Conservation (phyloP, 2,329 filamentous ascomycete genomes). For the Aureobasidium melanogenum region DNA sequence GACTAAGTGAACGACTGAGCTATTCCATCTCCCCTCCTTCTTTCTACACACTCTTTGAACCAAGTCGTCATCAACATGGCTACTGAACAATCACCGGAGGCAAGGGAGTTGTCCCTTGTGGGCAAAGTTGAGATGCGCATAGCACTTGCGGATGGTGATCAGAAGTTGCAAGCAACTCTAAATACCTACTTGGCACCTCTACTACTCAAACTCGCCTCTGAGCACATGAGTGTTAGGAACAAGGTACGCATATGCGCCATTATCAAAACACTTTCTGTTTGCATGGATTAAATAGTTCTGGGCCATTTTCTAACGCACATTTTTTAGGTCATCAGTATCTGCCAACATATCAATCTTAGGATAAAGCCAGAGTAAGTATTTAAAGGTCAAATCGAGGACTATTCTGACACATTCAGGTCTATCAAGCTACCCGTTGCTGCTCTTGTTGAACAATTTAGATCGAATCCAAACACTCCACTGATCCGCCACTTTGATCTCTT, state of each 20-base stretch:
- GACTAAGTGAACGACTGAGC: neutral
- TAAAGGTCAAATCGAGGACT: constrained; percentile 14
- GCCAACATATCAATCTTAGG: constrained; percentile 62
- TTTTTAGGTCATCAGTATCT: constrained; percentile 53
- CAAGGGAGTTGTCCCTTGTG: constrained; percentile 71
- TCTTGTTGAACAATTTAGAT: constrained; percentile 83
- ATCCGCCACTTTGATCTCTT: constrained; percentile 82
- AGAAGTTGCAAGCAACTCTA: constrained; percentile 69
- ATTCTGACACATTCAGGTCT: constrained; percentile 27
- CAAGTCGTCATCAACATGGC: constrained; percentile 24
- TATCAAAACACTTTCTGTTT: too few species aligned
- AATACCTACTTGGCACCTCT: constrained; percentile 72
- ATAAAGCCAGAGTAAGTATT: constrained; percentile 44
- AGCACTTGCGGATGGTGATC: constrained; percentile 71
- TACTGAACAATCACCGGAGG: constrained; percentile 34
- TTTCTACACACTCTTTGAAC: neutral
- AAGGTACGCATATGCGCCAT: constrained; percentile 44
- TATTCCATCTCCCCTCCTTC: neutral
- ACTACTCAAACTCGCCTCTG: constrained; percentile 77
- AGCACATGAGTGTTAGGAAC: constrained; percentile 68
- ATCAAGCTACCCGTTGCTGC: constrained; percentile 77
- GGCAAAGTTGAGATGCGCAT: constrained; percentile 82
- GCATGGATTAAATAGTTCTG: neutral
- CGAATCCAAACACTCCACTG: constrained; percentile 55
- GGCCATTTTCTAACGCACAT: neutral